These are phyloP conservation scores for Geranomyces variabilis DNA, from an alignment of 192 early-diverging fungal genomes.

Conservation along the genomic window DNA sequence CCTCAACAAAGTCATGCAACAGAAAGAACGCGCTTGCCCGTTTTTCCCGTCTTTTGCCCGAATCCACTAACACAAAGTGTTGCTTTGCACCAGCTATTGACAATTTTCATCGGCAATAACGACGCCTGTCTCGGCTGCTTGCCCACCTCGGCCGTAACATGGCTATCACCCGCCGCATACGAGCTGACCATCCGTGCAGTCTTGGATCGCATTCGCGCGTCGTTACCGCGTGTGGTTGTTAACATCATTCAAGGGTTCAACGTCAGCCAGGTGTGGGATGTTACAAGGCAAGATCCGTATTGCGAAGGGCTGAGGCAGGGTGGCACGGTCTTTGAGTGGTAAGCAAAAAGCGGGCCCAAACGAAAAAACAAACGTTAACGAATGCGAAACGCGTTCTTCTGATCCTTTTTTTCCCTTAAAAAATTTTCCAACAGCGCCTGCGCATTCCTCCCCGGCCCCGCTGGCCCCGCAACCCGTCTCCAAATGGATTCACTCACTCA, in stretches of 20 bases:
- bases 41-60: too few relatives aligned
- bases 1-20: too few relatives aligned
- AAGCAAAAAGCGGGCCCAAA: not conserved
- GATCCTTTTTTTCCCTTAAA: too few relatives aligned
- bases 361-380: not conserved
- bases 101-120: conserved; percentile 62
- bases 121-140: conserved; percentile 57
- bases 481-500: conserved; percentile 48
- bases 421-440: conserved; percentile 14
- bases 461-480: conserved; percentile 37
- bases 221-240: conserved; percentile 50
- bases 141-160: conserved; percentile 16
- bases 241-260: conserved; percentile 50
- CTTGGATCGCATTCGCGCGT: conserved; percentile 16
- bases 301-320: conserved; percentile 30
- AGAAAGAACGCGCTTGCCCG: too few relatives aligned
- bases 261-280: conserved; percentile 41
- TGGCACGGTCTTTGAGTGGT: conserved; percentile 40
- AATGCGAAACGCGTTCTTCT: not conserved
- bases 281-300: conserved; percentile 36
- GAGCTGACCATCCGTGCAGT: conserved; percentile 16
- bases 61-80: not conserved
- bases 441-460: conserved; percentile 39
- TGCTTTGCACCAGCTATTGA: conserved; percentile 42
- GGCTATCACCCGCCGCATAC: conserved; percentile 28